A percentile compares a stretch with the other conserved stretches of the same genome.
These are phyloP conservation scores for Pneumocystis canis DNA, from an alignment of 1,139 yeast species.

Conservation along the genomic window DNA sequence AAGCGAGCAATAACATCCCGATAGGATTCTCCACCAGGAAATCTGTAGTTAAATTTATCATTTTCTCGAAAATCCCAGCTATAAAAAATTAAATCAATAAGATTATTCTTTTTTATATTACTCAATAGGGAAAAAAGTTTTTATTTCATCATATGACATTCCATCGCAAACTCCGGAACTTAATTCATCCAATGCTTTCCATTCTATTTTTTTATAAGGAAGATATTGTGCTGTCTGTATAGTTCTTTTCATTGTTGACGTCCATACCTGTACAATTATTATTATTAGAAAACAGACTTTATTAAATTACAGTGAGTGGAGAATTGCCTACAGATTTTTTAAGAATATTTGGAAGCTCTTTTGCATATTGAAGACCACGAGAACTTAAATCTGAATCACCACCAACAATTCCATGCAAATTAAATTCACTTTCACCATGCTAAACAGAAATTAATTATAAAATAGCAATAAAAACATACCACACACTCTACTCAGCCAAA, in stretches of 20 bases:
- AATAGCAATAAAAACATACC: not conserved
- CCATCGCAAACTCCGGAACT: conserved; percentile 92
- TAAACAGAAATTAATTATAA: not conserved
- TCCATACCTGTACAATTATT: conserved; percentile 81
- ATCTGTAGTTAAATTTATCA: conserved; percentile 70
- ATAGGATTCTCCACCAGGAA: conserved; percentile 80
- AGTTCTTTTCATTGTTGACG: conserved; percentile 69
- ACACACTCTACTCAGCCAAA: conserved; percentile 78
- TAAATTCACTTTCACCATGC: conserved; percentile 70
- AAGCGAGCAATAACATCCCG: conserved; percentile 85
- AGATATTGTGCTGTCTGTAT: conserved; percentile 66
- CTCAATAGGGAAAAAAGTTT: conserved; percentile 56
- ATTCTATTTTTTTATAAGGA: conserved; percentile 67
- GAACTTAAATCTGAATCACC: conserved; percentile 74
- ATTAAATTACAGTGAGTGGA: not conserved
- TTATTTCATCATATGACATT: conserved; percentile 74
- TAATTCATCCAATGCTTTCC: conserved; percentile 85
- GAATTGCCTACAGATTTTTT: conserved; percentile 20
- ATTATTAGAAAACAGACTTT: conserved; percentile 29
- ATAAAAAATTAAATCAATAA: conserved; percentile 52
- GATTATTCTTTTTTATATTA: conserved; percentile 44
- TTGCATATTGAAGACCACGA: conserved; percentile 62
- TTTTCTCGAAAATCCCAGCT: conserved; percentile 52
- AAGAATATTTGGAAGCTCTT: conserved; percentile 61
- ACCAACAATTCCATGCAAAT: conserved; percentile 75